Conservation (phyloP, 2,329 filamentous ascomycete species). For the Penicillium frequentans region DNA sequence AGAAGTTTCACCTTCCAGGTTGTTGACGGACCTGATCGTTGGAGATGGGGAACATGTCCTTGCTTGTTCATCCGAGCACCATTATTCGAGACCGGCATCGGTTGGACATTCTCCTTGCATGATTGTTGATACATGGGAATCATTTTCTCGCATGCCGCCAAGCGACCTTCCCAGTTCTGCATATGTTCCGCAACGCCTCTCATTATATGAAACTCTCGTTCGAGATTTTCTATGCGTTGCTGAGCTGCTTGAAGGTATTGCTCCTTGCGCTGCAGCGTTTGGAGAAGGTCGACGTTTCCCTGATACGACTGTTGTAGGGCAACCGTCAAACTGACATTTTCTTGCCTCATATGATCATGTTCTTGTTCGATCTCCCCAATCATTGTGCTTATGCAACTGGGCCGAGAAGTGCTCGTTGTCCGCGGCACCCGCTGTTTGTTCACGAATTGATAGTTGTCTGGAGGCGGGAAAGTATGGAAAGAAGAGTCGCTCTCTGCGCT, state of each 20-base stretch:
- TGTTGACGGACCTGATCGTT: background rate
- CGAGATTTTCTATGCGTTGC: background rate
- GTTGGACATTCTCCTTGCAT: background rate
- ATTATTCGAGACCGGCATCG: background rate
- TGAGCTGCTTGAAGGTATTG: background rate
- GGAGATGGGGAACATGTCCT: background rate
- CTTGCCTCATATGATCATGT: background rate
- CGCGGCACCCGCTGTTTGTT: too few species aligned
- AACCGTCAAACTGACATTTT: background rate
- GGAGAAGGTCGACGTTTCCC: background rate
- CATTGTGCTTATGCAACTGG: background rate
- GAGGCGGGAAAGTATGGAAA: too few species aligned
- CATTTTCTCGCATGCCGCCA: background rate
- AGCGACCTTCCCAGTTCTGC: constrained; percentile 1
- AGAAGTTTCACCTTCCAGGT: background rate
- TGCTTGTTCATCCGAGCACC: background rate
- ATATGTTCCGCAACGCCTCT: background rate
- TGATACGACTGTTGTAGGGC: background rate
- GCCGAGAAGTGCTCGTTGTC: background rate
- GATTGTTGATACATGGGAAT: background rate
- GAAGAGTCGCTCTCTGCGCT: too few species aligned
- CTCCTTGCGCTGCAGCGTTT: background rate
- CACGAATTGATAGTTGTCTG: too few species aligned
- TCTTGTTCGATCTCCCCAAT: background rate
- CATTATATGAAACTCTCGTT: background rate